Conservation (phyloP, 78 protist species). For the Bigelowiella natans region DNA sequence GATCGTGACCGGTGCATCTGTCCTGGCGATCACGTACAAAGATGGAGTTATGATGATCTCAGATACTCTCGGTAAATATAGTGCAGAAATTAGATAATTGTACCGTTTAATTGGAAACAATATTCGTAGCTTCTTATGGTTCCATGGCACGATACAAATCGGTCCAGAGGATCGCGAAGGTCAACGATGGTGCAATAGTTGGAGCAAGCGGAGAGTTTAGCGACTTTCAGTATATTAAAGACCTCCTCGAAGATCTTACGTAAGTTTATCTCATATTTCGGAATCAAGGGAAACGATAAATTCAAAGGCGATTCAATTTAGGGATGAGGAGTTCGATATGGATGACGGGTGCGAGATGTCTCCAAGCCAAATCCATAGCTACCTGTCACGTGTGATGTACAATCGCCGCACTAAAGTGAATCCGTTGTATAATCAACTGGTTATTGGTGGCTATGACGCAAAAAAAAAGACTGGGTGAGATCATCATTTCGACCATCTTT, state of each 20-base stretch:
- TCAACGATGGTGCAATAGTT: constrained; percentile 47
- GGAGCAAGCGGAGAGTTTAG: constrained; percentile 75
- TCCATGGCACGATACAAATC: constrained; percentile 66
- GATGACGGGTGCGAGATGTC: constrained; percentile 39
- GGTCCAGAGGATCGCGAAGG: constrained; percentile 38
- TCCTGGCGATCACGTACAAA: constrained; percentile 70
- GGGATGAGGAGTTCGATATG: background rate
- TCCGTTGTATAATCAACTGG: background rate
- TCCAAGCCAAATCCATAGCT: constrained; percentile 45
- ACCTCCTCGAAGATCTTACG: constrained; percentile 37
- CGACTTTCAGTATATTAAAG: constrained; percentile 70
- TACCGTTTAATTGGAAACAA: background rate
- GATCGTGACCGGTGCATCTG: constrained; percentile 79
- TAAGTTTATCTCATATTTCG: background rate
- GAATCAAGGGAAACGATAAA: background rate
- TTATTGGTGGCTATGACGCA: background rate
- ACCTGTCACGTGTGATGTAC: constrained; percentile 67
- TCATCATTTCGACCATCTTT: too few relatives aligned
- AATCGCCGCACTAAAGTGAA: background rate
- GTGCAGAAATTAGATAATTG: background rate
- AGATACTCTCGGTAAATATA: constrained; percentile 57
- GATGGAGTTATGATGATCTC: constrained; percentile 81
- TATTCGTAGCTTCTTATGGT: constrained; percentile 63
- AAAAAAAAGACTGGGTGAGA: too few relatives aligned
- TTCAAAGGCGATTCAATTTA: background rate